Evolutionary conservation across 495 filamentous ascomycete species (phyloP), one percentile per base, ranked within the genome.

Genomic region (Aspergillus mulundensis): DNA sequence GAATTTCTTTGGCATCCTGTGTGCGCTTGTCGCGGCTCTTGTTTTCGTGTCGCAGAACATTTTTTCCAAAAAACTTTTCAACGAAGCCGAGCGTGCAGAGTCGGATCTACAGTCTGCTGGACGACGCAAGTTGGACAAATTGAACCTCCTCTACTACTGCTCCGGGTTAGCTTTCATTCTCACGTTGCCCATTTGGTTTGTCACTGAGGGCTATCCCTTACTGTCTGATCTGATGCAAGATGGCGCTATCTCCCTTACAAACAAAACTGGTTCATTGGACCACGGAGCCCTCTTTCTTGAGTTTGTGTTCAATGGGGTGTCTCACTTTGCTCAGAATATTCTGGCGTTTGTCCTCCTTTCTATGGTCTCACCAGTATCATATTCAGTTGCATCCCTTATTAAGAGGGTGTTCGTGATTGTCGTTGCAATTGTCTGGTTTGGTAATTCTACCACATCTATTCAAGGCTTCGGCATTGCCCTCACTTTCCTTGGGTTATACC

Each of bases 41-140:
- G 89, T 99, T 58, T 99, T 99, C 67, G 94, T 99, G 15, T 95
- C 91, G 0, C 94, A 99, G 66, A 99, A 99, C 66, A 99, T 99
- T 53, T 96, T 96, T 61, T 97, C 93, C 15, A 99, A 99, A 69
- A 90, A 90, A 53, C 82, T 99, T n/a, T 99, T 99, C 80, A 97
- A 96, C 67, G 91, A 96, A 69, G 91, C 88, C 21, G 87, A 90
- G 8, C 81, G 81, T 18, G 85, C 87, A 2, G 91, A 96, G 69
- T 81, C 84, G 15, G 87, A 95, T 18, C 80, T 83, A 2, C 68
- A 77, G 28, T 68, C 68, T 25, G 71, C 68, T 18, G 82, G 78
- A 56, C 66, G 73, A 49, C 82, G 83, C 42, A 97, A 96, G 74
- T 79, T 97, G 34, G 94, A 99, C 72, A 97, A 97, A 70, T 81